A percentile compares a stretch with the other conserved stretches of the same genome.
These are phyloP conservation scores for Puccinia hordei DNA, from an alignment of 1,284 basidiomycete genomes.

Conservation along the genomic window DNA sequence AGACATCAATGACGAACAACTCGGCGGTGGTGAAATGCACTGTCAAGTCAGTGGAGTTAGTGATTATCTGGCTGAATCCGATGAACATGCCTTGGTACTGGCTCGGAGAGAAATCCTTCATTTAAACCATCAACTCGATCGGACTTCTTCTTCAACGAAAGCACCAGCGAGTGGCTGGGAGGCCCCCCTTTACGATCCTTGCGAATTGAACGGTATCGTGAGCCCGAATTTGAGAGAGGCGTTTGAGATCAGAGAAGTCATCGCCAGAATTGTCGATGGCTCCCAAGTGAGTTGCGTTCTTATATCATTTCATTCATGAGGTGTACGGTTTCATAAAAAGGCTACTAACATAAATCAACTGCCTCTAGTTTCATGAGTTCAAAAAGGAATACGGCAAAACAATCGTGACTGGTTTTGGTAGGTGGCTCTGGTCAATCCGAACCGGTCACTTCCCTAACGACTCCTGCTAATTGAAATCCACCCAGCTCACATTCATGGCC, in stretches of 20 bases:
- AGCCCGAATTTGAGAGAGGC: constrained; percentile 81
- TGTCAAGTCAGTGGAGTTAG: constrained; percentile 89
- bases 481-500: constrained; percentile 77
- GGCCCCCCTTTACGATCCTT: constrained; percentile 75
- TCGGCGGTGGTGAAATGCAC: constrained; percentile 89
- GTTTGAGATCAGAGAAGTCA: constrained; percentile 91
- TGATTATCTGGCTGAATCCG: constrained; percentile 84
- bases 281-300: constrained; percentile 61
- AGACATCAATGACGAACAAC: constrained; percentile 84
- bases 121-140: constrained; percentile 57
- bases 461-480: not conserved
- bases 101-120: constrained; percentile 78
- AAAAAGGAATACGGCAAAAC: constrained; percentile 91
- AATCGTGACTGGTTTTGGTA: constrained; percentile 73
- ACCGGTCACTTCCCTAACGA: not conserved
- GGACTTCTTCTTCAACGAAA: not conserved
- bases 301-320: not conserved
- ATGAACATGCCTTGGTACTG: constrained; percentile 82
- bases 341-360: not conserved
- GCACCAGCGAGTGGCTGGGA: constrained; percentile 63
- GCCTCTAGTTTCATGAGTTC: constrained; percentile 77
- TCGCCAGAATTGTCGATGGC: constrained; percentile 85
- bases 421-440: constrained; percentile 54
- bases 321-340: not conserved
- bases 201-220: constrained; percentile 85